phyloP scores from a whole-genome alignment of 139 green algal genomes.

The Chlamydomonas urium region DNA sequence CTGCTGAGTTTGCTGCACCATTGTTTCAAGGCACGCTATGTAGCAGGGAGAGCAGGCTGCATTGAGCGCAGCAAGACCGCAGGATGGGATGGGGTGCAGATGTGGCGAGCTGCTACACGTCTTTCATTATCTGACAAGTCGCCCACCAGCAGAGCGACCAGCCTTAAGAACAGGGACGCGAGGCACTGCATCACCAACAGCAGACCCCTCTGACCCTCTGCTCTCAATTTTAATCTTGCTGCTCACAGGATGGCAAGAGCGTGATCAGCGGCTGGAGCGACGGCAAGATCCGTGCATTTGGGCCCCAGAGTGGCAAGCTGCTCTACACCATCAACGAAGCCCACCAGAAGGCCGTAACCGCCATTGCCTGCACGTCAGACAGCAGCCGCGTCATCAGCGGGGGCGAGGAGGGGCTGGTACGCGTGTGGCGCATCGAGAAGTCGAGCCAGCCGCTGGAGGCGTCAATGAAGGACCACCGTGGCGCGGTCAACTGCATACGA shows the following conservation, averaged over 20 bases:
- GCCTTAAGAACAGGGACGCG: too few species aligned
- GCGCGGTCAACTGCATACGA: slow-evolving; percentile 66
- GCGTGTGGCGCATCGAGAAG: slow-evolving; percentile 67
- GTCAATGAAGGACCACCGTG: slow-evolving; percentile 85
- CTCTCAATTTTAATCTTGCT: too few species aligned
- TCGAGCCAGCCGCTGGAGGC: slow-evolving; percentile 60
- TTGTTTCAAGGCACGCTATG: too few species aligned
- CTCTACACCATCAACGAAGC: slow-evolving; percentile 79
- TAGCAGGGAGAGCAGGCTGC: too few species aligned
- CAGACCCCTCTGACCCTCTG: background rate
- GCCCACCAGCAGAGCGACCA: too few species aligned
- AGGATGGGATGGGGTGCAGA: too few species aligned
- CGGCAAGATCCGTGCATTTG: slow-evolving; percentile 78
- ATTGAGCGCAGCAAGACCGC: too few species aligned
- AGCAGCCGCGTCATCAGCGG: slow-evolving; percentile 58
- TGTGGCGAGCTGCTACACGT: too few species aligned
- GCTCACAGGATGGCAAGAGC: slow-evolving; percentile 53
- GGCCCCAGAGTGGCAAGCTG: slow-evolving; percentile 73
- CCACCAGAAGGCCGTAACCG: slow-evolving; percentile 69
- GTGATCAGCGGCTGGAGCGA: slow-evolving; percentile 77
- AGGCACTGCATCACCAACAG: too few species aligned
- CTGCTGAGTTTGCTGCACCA: too few species aligned
- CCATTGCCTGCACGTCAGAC: slow-evolving; percentile 64
- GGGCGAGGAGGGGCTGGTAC: slow-evolving; percentile 55
- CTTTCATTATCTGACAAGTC: too few species aligned